Conservation (phyloP, 345 rosid genomes). For the Gossypium raimondii region DNA sequence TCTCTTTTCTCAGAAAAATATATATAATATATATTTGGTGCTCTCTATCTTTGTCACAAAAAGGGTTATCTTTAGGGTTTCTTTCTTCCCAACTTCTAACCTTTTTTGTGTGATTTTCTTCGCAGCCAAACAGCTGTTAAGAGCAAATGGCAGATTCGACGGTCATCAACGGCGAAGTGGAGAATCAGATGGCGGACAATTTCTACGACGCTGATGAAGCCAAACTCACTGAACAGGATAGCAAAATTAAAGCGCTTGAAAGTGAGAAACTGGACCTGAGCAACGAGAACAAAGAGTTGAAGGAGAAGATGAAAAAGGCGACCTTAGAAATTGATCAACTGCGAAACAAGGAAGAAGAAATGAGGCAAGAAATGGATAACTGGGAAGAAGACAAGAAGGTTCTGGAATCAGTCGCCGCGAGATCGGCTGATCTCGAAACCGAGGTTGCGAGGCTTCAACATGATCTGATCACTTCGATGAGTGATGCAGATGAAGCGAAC, state of each 20-base stretch:
- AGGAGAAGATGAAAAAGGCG: slow-evolving; percentile 31
- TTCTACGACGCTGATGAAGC: slow-evolving; percentile 34
- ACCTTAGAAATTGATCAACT: slow-evolving; percentile 37
- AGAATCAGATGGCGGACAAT: slow-evolving; percentile 30
- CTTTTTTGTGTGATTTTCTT: not conserved
- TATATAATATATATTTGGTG: not conserved
- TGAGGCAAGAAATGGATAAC: slow-evolving; percentile 47
- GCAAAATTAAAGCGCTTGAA: slow-evolving; percentile 44
- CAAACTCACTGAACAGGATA: slow-evolving; percentile 26
- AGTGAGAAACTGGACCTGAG: slow-evolving; percentile 40
- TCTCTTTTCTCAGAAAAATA: not conserved
- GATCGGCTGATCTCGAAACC: slow-evolving; percentile 64
- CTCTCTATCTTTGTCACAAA: not conserved
- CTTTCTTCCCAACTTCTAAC: not conserved
- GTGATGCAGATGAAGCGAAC: slow-evolving; percentile 43
- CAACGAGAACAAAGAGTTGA: slow-evolving; percentile 35
- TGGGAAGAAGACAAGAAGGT: slow-evolving; percentile 48
- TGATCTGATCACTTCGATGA: slow-evolving; percentile 38
- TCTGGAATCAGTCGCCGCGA: slow-evolving; percentile 38
- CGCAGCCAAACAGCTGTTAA: not conserved
- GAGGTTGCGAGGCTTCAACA: slow-evolving; percentile 35
- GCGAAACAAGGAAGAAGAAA: slow-evolving; percentile 30
- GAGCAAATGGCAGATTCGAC: slow-evolving; percentile 43
- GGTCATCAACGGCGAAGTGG: slow-evolving; percentile 34
- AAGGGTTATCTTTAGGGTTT: not conserved